Conservation (phyloP, 306 rosid species). For the Vicia faba region DNA sequence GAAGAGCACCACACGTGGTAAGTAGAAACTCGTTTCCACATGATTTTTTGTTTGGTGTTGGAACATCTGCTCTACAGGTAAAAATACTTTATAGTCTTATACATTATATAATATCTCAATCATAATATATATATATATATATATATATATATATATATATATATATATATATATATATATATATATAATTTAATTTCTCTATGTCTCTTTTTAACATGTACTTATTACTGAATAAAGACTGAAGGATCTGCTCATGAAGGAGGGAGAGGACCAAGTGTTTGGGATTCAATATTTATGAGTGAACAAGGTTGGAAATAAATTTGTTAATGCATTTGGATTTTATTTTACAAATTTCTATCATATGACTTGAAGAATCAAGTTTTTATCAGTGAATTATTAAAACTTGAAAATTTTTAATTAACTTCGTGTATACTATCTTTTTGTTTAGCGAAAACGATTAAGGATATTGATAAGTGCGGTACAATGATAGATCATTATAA, state of each 20-base stretch:
- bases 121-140: no score
- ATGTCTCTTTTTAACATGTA: no score
- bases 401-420: no score
- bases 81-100: background rate
- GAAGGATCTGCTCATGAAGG: slow-evolving; percentile 32
- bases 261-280: slow-evolving; percentile 33
- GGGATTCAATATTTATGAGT: slow-evolving; percentile 13
- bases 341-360: no score
- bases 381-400: no score
- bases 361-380: no score
- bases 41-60: slow-evolving; percentile 33
- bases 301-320: background rate
- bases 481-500: background rate
- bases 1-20: slow-evolving; percentile 4
- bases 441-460: background rate
- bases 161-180: no score
- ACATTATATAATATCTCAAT: background rate
- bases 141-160: no score
- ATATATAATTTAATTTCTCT: no score
- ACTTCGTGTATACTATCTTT: no score
- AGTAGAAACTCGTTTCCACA: background rate
- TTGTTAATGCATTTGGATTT: background rate
- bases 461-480: background rate
- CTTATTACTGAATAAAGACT: background rate
- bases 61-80: slow-evolving; percentile 40